Base-by-base conservation (phyloP, 148 eudicot genomes). In the Chenopodium quinoa region DNA sequence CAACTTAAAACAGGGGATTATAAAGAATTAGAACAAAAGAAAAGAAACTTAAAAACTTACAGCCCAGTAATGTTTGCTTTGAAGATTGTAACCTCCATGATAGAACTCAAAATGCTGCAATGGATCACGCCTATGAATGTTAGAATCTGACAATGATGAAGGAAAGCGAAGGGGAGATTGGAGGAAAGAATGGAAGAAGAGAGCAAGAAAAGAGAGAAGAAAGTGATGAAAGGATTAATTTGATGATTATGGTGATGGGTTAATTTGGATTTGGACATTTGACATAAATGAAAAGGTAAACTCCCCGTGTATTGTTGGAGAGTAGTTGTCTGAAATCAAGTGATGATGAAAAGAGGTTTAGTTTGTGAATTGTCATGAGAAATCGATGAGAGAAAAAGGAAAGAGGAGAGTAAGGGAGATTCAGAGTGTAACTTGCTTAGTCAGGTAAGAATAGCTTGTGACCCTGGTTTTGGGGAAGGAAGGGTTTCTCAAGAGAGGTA, bases 371-470 rank as follows among this genome's bases (percentile, higher is more conserved):
- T 77, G 80, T 72, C 84, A 70, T 80, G 82, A 70, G 84, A 72
- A 14, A 22, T 37, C 44, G 0, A 12, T 10, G 54, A 48, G 52
- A 64, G 68, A 74, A 81, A 82, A 32, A 78, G 75, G 48, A 68
- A 65, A 27, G 9, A 12, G 23, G 44, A 46, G 11, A 40, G 47
- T 72, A 54, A 29, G 81, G 44, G 56, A 44, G 75, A 71, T 27
- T 22, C 37, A 29, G 69, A 76, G 54, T 11, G 60, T 84, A 84
- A 75, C 91, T 88, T 90, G 89, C 75, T 82, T 32, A 83, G 81
- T 80, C 81, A 91, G 97, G 91, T 85, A 91, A 87, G 97, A 77
- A 93, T 93, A 86, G 94, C 93, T 93, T 93, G 93, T 88, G 88
- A 83, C 84, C 84, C 76, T 79, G 84, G 90, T 86, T 89, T 88